A percentile compares a stretch with the other conserved stretches of the same genome.
phyloP scores from a whole-genome alignment of 1,284 basidiomycete species.

The Cryptococcus amylolentus region DNA sequence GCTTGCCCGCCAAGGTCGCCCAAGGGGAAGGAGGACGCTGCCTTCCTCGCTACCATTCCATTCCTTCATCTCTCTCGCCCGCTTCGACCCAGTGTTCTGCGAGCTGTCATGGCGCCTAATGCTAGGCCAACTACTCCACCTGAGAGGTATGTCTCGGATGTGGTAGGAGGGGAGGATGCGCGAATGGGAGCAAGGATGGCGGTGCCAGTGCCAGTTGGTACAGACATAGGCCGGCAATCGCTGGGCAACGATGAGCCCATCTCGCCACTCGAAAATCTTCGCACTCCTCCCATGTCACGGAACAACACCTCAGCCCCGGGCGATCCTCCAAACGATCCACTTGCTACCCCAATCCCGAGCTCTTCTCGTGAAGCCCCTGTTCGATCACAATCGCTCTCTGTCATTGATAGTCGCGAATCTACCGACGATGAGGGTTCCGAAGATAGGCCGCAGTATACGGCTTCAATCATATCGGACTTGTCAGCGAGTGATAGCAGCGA shows the following conservation, averaged over 20 bases:
- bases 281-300: too few species aligned
- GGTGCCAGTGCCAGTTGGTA: not conserved
- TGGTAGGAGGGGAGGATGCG: conserved; percentile 10
- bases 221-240: not conserved
- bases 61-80: conserved; percentile 9
- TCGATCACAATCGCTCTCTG: too few species aligned
- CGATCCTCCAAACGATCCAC: too few species aligned
- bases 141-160: conserved; percentile 14
- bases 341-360: too few species aligned
- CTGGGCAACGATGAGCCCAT: too few species aligned
- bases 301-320: too few species aligned
- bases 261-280: too few species aligned
- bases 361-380: too few species aligned
- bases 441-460: not conserved
- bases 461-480: not conserved
- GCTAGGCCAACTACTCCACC: not conserved
- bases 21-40: not conserved
- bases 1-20: not conserved
- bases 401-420: too few species aligned
- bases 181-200: not conserved
- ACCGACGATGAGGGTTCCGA: too few species aligned
- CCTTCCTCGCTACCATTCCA: conserved; percentile 2
- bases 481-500: not conserved
- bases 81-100: conserved; percentile 34
- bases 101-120: conserved; percentile 9